These are phyloP conservation scores for Pseudopithomyces chartarum DNA, from an alignment of 2,329 filamentous ascomycete species.

Conservation along the genomic window DNA sequence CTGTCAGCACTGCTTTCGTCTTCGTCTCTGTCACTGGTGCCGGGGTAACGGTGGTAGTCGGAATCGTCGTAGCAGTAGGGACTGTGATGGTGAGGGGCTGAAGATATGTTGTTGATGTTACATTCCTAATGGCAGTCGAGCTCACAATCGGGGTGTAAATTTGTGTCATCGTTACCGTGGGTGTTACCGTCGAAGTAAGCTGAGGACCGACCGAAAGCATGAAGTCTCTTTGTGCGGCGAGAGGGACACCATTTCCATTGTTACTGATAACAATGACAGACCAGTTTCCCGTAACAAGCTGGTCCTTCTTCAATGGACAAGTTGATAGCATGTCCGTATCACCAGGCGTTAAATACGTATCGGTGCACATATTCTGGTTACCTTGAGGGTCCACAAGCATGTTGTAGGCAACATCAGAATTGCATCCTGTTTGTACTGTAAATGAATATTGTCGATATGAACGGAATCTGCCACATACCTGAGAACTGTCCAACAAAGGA, in stretches of 20 bases:
- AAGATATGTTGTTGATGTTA: neutral
- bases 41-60: constrained; percentile 12
- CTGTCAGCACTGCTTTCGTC: constrained; percentile 34
- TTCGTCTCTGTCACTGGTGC: constrained; percentile 8
- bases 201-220: constrained; percentile 44
- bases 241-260: constrained; percentile 45
- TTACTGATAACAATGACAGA: constrained; percentile 49
- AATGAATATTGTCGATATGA: too few species aligned
- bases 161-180: constrained; percentile 3
- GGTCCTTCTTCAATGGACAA: constrained; percentile 44
- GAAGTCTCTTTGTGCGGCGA: constrained; percentile 50
- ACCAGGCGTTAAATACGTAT: constrained; percentile 45
- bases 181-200: constrained; percentile 29
- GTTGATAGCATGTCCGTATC: constrained; percentile 42
- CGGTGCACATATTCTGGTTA: constrained; percentile 42
- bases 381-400: constrained; percentile 47
- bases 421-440: constrained; percentile 41
- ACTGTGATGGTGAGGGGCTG: neutral
- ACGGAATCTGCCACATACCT: constrained; percentile 16
- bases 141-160: constrained; percentile 18
- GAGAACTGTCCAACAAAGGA: constrained; percentile 49
- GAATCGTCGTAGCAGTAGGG: neutral
- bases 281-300: constrained; percentile 45
- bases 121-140: neutral
- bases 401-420: constrained; percentile 43